Conservation (phyloP, 257 asterid genomes). For the Solanum chiquidenum region DNA sequence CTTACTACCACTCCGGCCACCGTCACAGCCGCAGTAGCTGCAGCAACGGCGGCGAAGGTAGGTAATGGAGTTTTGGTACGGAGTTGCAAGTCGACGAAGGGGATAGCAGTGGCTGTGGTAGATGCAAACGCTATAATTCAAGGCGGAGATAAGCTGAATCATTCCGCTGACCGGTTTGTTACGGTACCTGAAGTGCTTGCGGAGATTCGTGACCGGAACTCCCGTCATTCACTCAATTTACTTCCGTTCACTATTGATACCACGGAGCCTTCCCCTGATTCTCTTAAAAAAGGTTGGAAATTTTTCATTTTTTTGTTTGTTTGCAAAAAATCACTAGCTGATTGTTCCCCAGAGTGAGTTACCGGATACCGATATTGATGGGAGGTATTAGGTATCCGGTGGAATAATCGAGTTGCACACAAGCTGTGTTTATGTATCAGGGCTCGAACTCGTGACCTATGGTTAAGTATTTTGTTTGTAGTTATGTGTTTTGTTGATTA, state of each 20-base stretch:
- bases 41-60: neutral
- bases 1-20: neutral
- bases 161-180: conserved; percentile 71
- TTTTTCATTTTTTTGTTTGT: neutral
- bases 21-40: neutral
- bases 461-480: neutral
- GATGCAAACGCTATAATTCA: conserved; percentile 91
- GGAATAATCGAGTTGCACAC: neutral
- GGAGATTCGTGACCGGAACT: conserved; percentile 81
- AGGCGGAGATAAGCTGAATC: conserved; percentile 55
- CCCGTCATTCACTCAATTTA: conserved; percentile 77
- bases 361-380: no score
- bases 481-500: neutral
- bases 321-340: neutral
- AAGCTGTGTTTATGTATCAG: neutral
- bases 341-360: neutral
- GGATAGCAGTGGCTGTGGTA: conserved; percentile 81
- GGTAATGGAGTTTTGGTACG: conserved; percentile 37
- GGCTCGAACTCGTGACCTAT: neutral
- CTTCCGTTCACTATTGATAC: conserved; percentile 75
- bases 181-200: conserved; percentile 67
- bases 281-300: conserved; percentile 55
- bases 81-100: conserved; percentile 71
- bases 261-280: conserved; percentile 68
- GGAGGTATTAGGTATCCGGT: neutral